A percentile compares a stretch with the other conserved stretches of the same genome.
These are phyloP conservation scores for Globisporangium nagaii DNA, from an alignment of 352 stramenopile genomes.

Conservation along the genomic window DNA sequence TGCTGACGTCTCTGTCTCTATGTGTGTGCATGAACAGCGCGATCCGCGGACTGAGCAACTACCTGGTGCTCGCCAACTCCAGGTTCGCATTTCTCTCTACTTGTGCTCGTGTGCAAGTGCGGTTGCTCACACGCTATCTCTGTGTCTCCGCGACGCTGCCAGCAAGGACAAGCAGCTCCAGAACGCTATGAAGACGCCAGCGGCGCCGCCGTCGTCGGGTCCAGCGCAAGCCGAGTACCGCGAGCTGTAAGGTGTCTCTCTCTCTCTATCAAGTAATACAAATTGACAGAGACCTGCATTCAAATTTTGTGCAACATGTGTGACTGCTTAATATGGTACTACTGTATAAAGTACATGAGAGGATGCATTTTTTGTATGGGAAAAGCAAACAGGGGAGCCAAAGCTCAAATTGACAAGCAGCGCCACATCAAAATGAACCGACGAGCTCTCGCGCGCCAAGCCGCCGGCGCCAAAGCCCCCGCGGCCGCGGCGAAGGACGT, in stretches of 20 bases:
- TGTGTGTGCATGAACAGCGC: slow-evolving; percentile 30
- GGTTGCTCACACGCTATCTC: not conserved
- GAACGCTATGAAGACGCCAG: slow-evolving; percentile 69
- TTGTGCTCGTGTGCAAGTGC: not conserved
- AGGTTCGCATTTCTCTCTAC: slow-evolving; percentile 27
- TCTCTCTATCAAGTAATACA: not conserved
- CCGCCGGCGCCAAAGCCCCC: slow-evolving; percentile 12
- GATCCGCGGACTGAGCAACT: slow-evolving; percentile 82
- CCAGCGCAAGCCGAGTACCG: slow-evolving; percentile 75
- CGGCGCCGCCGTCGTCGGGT: slow-evolving; percentile 16
- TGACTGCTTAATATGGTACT: no score
- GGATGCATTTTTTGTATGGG: no score
- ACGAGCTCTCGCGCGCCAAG: slow-evolving; percentile 57
- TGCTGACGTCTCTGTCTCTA: slow-evolving; percentile 3
- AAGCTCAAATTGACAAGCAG: not conserved
- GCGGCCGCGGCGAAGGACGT: not conserved
- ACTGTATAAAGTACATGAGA: no score
- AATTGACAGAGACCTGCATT: no score
- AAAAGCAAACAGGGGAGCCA: no score
- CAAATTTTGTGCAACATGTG: no score
- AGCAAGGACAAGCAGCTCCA: slow-evolving; percentile 85
- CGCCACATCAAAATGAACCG: slow-evolving; percentile 52
- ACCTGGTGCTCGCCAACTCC: slow-evolving; percentile 83
- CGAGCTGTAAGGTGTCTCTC: no score
- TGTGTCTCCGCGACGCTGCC: not conserved